Evolutionary conservation across 805 yeast species (phyloP), one percentile per base, ranked within the genome.

Genomic region (Soucietia sequanensis): DNA sequence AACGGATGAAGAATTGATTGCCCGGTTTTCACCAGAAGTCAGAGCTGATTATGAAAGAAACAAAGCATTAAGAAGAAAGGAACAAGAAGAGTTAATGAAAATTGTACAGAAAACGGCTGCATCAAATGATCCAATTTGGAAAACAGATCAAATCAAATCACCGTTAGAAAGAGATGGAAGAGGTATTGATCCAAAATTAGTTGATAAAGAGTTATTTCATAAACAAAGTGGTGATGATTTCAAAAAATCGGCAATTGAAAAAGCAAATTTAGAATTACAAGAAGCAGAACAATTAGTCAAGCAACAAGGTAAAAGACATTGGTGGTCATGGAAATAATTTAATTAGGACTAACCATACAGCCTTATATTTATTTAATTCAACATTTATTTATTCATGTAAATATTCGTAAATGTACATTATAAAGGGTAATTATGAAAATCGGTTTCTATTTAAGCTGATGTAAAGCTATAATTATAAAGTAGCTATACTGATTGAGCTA

Each of bases 51-150:
- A 85, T 56, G 89, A 82, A 46, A 64, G 70, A 35, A 81, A 83
- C 49, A 72, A 67, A 44, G 78, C 66, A 6, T 56, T 83, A 18
- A 74, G 91, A 54, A 74, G 74, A 47, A 65, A 70, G 38, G 95
- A 85, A 55, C 91, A 84, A 51, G 72, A 73, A 43, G 82, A 77
- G 50, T 56, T 85, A 42, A 82, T 83, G 75, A 76, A 75, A 43
- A 78, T 83, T 17, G 90, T 78, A 1, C 65, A 73, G 38, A 52
- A 72, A 42, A 84, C 93, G 0, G 60, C 87, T 2, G 69, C 73
- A 1, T 80, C 88, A 11, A 70, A 80, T 45, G 88, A 84, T 37
- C 95, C 95, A 0, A 78, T 84, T 31, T 85, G 95, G 95, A 81
- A 75, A 54, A 79, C 95, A 0, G 95, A 90, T 0, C 66, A 78